Base-by-base conservation (phyloP, 2,329 filamentous ascomycete species). In the Boeremia exigua region DNA sequence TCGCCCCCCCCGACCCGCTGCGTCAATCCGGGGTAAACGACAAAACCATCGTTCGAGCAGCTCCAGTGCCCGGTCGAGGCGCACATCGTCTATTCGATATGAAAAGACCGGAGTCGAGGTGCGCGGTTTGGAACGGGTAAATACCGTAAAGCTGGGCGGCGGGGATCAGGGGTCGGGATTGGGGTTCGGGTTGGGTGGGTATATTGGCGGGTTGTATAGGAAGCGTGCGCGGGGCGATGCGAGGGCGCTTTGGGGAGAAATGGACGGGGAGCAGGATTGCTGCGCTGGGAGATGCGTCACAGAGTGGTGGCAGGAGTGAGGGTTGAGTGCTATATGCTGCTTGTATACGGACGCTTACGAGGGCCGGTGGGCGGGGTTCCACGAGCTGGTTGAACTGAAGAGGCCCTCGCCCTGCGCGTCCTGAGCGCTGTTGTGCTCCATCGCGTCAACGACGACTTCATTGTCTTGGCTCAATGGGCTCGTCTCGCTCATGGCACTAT, bases 401-500 rank as follows among this genome's bases (percentile, higher is more conserved):
- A 48, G 25, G 17, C 32, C 44, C 14, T 53, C 44, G 17, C 38
- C 54, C 10, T 30, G 23, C 6, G 15, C 36, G 6, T 9, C 8
- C 17, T 17, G 25, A 6, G 5, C 42, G 3, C 36, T 23, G 4
- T 3, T 23, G 17, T 19, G 44, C 10, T 43, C 38, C 15, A 4
- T 11, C 11, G 10, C 52, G 28, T 29, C 38, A 23, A 23, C 19
- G 19, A 23, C 19, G 19, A 5, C 19, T 9, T 36, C 36, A 6
- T n/a, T 28, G 5, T 42, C 34, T 10, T 15, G 32, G 10, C 29
- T 43, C 28, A 30, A 23, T 5, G 39, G 38, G 12, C 53, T 37
- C 19, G 6, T 34, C 40, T 54, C 51, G 6, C 44, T 44, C 32
- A 64, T 84, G 32, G 85, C 85, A 63, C 74, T 79, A 47, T 68